Base-by-base conservation (phyloP, 1,284 basidiomycete genomes). In the Pascua guehoae region DNA sequence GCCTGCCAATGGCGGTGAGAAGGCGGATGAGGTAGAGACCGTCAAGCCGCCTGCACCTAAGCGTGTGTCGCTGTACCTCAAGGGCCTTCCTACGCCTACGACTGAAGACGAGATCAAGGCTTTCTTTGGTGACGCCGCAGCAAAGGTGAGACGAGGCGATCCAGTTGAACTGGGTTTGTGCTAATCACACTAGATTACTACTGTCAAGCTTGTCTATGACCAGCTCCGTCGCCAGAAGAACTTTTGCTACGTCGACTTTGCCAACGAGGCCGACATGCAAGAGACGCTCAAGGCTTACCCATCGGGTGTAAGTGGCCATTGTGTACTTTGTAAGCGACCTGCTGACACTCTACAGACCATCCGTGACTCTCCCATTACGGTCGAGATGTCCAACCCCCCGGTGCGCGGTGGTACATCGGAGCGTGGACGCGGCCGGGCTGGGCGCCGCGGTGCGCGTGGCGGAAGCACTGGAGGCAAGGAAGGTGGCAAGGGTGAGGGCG, bases 1-100 rank as follows among this genome's bases (percentile, higher is more conserved):
- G 52, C 16, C 56, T 49, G 12, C 51, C 8, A 48, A 41, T 41
- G 41, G 41, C 43, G 45, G 36, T 16, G 58, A 45, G 8, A 48
- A 53, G 36, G 49, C 66, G 41, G 62, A 79, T 1, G 80, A 80
- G 67, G 74, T 76, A 37, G 79, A 79, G 78, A 87, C 86, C 41
- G 86, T 88, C 24, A 86, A 84, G 62, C 82, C 49, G 80, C 80
- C 53, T 80, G 83, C 82, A n/a, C 80, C 87, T 47, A 85, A 89
- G 75, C 88, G 88, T 10, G 89, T 86, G 84, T 92, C 90, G 5
- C 81, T 94, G 54, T 93, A 89, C 75, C 83, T 92, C 81, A 85
- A 87, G 61, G 68, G 71, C 10, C 80, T 89, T 72, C 79, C 82
- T 4, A 71, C 79, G 8, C 73, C 83, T 9, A 81, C 84, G 3